A percentile compares a stretch with the other conserved stretches of the same genome.
Evolutionary conservation across 139 green algal species (phyloP).

Genomic region (Dunaliella sp.): DNA sequence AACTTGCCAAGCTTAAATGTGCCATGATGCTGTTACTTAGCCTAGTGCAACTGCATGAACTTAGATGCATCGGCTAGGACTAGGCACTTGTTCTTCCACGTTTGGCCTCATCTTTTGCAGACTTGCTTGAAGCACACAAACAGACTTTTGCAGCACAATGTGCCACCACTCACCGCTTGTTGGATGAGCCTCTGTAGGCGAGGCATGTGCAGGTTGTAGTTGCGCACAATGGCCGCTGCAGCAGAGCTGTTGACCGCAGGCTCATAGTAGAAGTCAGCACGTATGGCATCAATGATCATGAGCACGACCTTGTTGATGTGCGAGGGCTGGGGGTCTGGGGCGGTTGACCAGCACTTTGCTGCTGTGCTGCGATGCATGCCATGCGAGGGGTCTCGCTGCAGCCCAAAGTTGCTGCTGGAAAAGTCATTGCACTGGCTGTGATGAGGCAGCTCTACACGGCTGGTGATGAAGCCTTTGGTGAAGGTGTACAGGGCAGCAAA

Average conservation of each 20-base stretch:
- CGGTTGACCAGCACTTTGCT: neutral
- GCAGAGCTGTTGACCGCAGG: neutral
- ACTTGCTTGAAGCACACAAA: too few relatives aligned
- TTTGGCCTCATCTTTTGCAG: too few relatives aligned
- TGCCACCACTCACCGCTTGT: slow-evolving; percentile 26
- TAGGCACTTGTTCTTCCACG: too few relatives aligned
- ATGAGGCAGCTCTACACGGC: slow-evolving; percentile 68
- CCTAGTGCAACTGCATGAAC: too few relatives aligned
- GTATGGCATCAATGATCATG: slow-evolving; percentile 80
- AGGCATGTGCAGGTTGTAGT: slow-evolving; percentile 16
- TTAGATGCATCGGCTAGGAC: too few relatives aligned
- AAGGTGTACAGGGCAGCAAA: slow-evolving; percentile 55
- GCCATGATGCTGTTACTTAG: too few relatives aligned
- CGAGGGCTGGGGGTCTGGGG: neutral
- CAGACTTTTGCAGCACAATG: too few relatives aligned
- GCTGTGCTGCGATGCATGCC: too few relatives aligned
- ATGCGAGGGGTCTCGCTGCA: neutral
- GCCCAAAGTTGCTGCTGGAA: neutral
- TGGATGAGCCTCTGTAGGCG: slow-evolving; percentile 21
- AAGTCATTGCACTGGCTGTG: slow-evolving; percentile 1
- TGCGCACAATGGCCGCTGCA: neutral
- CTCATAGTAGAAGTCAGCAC: slow-evolving; percentile 64
- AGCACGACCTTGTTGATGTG: slow-evolving; percentile 56
- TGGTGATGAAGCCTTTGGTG: slow-evolving; percentile 78
- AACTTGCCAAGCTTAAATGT: too few relatives aligned